Evolutionary conservation across 352 stramenopile species (phyloP), one percentile per base, ranked within the genome.

Genomic region (Globisporangium uncinulatum): DNA sequence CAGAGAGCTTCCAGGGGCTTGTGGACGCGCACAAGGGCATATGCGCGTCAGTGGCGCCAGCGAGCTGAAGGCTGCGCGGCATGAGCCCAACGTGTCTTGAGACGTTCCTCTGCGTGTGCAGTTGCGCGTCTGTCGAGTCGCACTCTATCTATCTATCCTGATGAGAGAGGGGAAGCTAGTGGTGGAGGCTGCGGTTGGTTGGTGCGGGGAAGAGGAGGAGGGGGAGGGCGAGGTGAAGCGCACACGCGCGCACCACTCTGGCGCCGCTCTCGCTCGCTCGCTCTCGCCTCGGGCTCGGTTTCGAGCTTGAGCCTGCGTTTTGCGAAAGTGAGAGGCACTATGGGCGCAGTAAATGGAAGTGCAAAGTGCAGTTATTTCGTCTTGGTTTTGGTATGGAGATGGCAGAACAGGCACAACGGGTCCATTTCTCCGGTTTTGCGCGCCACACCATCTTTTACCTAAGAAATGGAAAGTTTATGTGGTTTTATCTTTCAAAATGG

Each of bases 1-100:
- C 37, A 1, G 29, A 24, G 17, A 17, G 47, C 47, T 54, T 61
- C 47, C 56, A 61, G n/a, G 56, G 56, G 49, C 56, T 56, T 37
- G 56, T 56, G 8, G 13, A 13, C 4, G 47, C 56, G 37, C 24
- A 56, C 56, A 56, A 56, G 37, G 56, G 50, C 56, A 20, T 46
- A 17, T 32, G 21, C 34, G 46, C 37, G 37, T n/a, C 24, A n/a
- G 31, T 6, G 19, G 32, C 46, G 37, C 39, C 24, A 29, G 24
- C 44, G 45, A 61, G 39, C 56, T 61, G 56, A 8, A 61, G 47
- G 41, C 47, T 61, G 56, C 47, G 56, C 24, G 56, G 56, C 56
- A 61, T 61, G 13, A n/a, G 41, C 17, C 15, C 24, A 4, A 29
- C 24, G 43, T 3, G 17, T 21, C 6, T 48, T 8, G 17, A n/a